These are phyloP conservation scores for Auricularia cornea DNA, from an alignment of 768 basidiomycete species.

Conservation along the genomic window DNA sequence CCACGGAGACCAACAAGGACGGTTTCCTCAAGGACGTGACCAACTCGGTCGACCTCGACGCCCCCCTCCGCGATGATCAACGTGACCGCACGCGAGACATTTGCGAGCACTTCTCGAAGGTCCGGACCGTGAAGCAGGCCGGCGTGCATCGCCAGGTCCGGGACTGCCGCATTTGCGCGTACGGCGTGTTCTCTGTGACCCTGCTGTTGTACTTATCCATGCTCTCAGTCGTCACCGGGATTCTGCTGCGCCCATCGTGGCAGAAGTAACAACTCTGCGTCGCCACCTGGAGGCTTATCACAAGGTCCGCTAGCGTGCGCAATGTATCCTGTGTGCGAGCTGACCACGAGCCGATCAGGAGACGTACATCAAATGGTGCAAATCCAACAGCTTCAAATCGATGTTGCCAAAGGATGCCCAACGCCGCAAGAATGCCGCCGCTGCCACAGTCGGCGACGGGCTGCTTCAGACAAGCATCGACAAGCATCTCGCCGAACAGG, in stretches of 20 bases:
- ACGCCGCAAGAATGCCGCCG: conserved; percentile 11
- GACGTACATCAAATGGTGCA: conserved; percentile 22
- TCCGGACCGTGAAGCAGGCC: too few relatives aligned
- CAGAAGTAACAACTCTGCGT: background rate
- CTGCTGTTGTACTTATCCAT: too few relatives aligned
- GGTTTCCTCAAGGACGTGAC: background rate
- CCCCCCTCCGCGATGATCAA: background rate
- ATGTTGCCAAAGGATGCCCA: conserved; percentile 20
- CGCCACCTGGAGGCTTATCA: background rate
- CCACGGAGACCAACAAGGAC: background rate
- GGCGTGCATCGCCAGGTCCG: too few relatives aligned
- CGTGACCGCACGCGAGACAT: too few relatives aligned
- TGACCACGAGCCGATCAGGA: background rate
- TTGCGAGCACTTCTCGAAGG: too few relatives aligned
- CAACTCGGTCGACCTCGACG: background rate
- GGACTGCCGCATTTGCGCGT: too few relatives aligned
- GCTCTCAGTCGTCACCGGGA: background rate
- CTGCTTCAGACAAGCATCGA: conserved; percentile 17
- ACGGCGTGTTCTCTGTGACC: too few relatives aligned
- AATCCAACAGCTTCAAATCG: conserved; percentile 19
- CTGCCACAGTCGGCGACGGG: background rate
- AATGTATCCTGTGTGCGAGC: background rate
- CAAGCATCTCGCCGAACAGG: conserved; percentile 16
- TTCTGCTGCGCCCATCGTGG: background rate
- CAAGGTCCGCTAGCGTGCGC: background rate